A percentile compares a stretch with the other conserved stretches of the same genome.
Conservation (phyloP, 2,329 filamentous ascomycete species). For the Sporothrix inflata region DNA sequence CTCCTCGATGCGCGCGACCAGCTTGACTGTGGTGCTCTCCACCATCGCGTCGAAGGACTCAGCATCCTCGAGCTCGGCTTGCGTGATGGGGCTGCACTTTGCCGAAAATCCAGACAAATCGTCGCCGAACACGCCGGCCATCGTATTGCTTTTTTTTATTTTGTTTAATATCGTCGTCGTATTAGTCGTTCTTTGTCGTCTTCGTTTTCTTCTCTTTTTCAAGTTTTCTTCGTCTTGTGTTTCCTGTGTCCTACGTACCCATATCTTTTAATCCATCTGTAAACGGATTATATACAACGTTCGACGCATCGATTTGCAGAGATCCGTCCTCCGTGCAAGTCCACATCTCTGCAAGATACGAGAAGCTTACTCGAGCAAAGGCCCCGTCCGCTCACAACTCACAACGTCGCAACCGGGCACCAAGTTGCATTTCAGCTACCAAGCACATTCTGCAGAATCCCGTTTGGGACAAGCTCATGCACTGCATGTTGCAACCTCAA, state of each 20-base stretch:
- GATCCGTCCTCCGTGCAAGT: too few species aligned
- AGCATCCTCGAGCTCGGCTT: conserved; percentile 13
- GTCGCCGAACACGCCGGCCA: not conserved
- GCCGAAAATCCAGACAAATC: not conserved
- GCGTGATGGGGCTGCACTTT: conserved; percentile 2
- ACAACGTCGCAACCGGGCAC: too few species aligned
- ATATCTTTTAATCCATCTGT: not conserved
- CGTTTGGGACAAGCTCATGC: too few species aligned
- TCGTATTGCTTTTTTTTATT: not conserved
- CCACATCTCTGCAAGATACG: too few species aligned
- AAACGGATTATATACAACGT: too few species aligned
- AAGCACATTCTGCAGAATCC: too few species aligned
- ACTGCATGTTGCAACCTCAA: too few species aligned
- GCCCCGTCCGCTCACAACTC: too few species aligned
- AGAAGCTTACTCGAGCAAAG: too few species aligned
- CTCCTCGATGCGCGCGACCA: not conserved
- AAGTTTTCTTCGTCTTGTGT: not conserved
- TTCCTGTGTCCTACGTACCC: not conserved
- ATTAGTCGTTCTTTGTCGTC: not conserved
- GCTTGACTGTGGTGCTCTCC: not conserved
- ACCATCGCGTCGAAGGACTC: not conserved
- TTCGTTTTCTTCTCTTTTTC: not conserved
- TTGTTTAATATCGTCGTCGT: not conserved
- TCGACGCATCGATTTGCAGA: too few species aligned
- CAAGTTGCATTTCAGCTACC: too few species aligned